Base-by-base conservation (phyloP, 2,329 filamentous ascomycete species). In the Aspergillus aculeatus region DNA sequence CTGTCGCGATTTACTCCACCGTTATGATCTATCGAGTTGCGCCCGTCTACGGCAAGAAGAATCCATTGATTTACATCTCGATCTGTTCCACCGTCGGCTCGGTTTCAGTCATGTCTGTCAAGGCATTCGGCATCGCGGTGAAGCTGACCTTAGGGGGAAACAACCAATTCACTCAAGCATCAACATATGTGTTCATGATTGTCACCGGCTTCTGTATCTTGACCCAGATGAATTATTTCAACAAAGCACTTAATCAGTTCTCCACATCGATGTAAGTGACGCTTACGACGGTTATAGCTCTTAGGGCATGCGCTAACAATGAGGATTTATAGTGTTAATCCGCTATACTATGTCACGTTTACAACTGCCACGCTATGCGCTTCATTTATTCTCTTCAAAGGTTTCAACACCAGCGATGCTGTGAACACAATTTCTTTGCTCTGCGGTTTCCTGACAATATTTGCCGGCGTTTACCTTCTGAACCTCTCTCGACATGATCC, bases 181-280 rank as follows among this genome's bases (percentile, higher is more conserved):
- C 92, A 53, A 99, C 96, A 61, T 99, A 99, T 70, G 93, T 97
- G 64, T 99, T 99, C 75, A 88, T 94, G 77, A 97, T 99, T 66
- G 86, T 98, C 65, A 95, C 93, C 0, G 83, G 84, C 3, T 91
- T 97, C 65, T 99, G 95, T 81, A 98, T 99, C 73, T 77, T 99
- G 67, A 97, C 93, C 9, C 95, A 99, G 82, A 98, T 99, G 95
- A 99, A 99, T 78, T 99, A 99, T 78, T 96, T 99, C 79, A 99
- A 99, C 83, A 99, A 99, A 78, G 95, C 95, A 7, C 81, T 99
- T 61, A 96, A 92, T 76, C 92, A 96, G 71, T 99, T 98, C 78
- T 94, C 91, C 31, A 97, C 95, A 32, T 96, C 96, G 69, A 96
- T 99, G 93, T 96, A 84, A 75, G 90, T 81, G 35, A 14, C 4